Conservation (phyloP, 192 early-diverging fungal species). For the Entomortierella lignicola region DNA sequence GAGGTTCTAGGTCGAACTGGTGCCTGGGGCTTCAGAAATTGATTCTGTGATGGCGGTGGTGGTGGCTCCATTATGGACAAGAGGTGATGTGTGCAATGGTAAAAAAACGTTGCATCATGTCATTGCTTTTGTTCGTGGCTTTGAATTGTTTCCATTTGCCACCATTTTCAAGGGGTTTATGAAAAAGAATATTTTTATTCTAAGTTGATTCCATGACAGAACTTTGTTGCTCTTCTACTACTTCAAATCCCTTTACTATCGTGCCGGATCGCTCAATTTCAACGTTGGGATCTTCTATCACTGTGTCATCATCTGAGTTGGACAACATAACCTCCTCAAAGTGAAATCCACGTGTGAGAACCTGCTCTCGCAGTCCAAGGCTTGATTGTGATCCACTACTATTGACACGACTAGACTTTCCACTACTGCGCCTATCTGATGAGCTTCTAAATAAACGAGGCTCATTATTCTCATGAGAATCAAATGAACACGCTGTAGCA, state of each 20-base stretch:
- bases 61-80: background rate
- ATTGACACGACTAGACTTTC: constrained; percentile 9
- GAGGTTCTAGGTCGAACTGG: constrained; percentile 4
- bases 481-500: background rate
- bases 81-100: too few relatives aligned
- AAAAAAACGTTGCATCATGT: background rate
- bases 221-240: background rate
- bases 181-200: too few relatives aligned
- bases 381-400: constrained; percentile 9
- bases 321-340: background rate
- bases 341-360: background rate
- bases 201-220: too few relatives aligned
- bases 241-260: background rate
- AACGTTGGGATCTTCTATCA: background rate
- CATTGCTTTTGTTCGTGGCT: constrained; percentile 4
- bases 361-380: constrained; percentile 9
- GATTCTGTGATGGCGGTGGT: background rate
- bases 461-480: background rate
- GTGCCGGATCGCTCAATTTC: background rate
- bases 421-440: background rate
- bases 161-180: too few relatives aligned
- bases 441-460: background rate
- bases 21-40: constrained; percentile 9
- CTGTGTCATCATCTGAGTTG: background rate
- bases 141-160: constrained; percentile 14